Base-by-base conservation (phyloP, 2,329 filamentous ascomycete species). In the Claviceps sorghi region DNA sequence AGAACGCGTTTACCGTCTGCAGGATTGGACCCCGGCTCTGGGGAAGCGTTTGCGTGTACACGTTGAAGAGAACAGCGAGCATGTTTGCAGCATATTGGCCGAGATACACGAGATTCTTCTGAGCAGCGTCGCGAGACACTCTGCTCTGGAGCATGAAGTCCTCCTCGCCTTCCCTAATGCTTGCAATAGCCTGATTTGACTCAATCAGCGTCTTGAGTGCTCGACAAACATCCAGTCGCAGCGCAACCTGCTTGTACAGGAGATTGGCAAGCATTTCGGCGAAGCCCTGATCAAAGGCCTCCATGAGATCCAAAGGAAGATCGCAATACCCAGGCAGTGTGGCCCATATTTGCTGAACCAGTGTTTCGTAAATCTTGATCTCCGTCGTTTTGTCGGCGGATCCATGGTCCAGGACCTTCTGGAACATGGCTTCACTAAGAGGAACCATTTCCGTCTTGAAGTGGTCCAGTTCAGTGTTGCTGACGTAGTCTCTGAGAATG, bases 11-110 rank as follows among this genome's bases (percentile, higher is more conserved):
- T 72, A 97, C 93, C 56, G 90, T 95, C 65, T 91, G 87, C 36
- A 98, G 74, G 51, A 98, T 93, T 21, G 87, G 88, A 0, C 88
- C 90, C 59, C 93, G 80, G 62, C 88, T 93, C 63, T 96, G 88
- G 2, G 93, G 91, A 29, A 98, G 76, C 1, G 93, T 98, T 67
- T 96, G 87, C 57, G 87, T 95, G 71, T 98, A 98, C 45, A 98
- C 91, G 64, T 98, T 98, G 76, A 98, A 97, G n/a, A 98, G 73
- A 0, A 97, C 91, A 7, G 93, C 90, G 43, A 98, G 79, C 69
- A 98, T 79, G 61, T 97, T 97, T 55, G 84, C 84, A 1, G 91
- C 78, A 63, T 93, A 90, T 1, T 73, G 72, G 17, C 87, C 82
- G 13, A 98, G 74, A 64, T 95, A 84, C n/a, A 80, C 72, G 41